Evolutionary conservation across 768 basidiomycete genomes (phyloP).

Genomic region (Phylloporus sp.): DNA sequence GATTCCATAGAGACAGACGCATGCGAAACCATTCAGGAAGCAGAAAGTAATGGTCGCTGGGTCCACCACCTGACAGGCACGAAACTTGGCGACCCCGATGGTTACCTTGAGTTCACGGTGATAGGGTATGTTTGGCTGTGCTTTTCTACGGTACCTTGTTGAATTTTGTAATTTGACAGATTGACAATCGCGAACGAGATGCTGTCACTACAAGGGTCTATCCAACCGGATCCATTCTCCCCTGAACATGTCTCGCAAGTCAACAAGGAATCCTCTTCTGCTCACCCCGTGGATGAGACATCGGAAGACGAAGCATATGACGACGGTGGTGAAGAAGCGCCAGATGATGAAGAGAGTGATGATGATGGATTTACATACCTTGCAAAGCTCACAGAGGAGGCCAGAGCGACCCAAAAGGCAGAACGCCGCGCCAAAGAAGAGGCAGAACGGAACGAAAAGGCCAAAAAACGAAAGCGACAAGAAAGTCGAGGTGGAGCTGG

Average conservation of each 20-base stretch:
- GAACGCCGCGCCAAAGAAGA: constrained; percentile 26
- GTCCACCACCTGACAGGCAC: constrained; percentile 66
- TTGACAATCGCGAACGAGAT: constrained; percentile 90
- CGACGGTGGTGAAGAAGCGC: constrained; percentile 3
- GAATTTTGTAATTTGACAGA: constrained; percentile 37
- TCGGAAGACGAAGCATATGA: constrained; percentile 18
- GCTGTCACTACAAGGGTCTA: constrained; percentile 83
- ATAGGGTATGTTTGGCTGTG: constrained; percentile 53
- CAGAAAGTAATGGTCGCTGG: constrained; percentile 71
- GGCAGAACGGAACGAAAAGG: constrained; percentile 25
- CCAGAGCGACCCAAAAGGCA: constrained; percentile 21
- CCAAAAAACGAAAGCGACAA: constrained; percentile 30
- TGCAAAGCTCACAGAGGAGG: constrained; percentile 29
- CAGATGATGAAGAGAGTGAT: constrained; percentile 19
- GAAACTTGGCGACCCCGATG: constrained; percentile 60
- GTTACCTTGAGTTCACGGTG: constrained; percentile 77
- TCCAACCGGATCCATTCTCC: constrained; percentile 74
- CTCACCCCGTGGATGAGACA: constrained; percentile 8
- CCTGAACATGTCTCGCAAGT: constrained; percentile 46
- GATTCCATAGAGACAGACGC: not conserved
- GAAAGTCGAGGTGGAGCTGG: constrained; percentile 11
- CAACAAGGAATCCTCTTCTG: constrained; percentile 7
- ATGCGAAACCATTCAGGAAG: constrained; percentile 27
- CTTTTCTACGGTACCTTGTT: not conserved
- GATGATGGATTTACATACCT: constrained; percentile 33